Evolutionary conservation across 306 rosid species (phyloP), one percentile per base, ranked within the genome.

Genomic region (Myrica gale): DNA sequence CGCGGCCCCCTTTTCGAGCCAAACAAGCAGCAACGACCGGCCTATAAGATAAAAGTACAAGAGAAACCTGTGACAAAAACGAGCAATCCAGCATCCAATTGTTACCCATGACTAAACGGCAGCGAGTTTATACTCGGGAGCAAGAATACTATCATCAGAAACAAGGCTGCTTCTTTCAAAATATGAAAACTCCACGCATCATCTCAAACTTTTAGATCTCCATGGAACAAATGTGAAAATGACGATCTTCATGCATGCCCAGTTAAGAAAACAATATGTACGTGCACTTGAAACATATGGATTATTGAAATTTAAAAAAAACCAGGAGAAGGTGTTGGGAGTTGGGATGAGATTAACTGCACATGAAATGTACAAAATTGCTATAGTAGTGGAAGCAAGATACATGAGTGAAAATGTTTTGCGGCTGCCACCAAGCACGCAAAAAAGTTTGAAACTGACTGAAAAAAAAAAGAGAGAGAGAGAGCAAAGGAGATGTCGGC

Each of bases 381-480:
- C 37, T 58, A 58, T 11, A 21, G 4, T 50, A 21, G 75, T 75
- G 88, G 74, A 53, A 61, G 63, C 70, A 78, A 79, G 82, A 76
- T 83, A 74, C 80, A 80, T 67, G 74, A 68, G 60, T 74, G 50
- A 73, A 53, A 56, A 53, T 45, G 15, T 48, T 74, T 78, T 78
- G 73, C 73, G 82, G 85, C 86, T 75, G 85, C 79, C 85, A 85
- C 65, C 54, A 69, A 82, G 81, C 78, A 84, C 87, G 83, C 53
- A 78, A 78, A 80, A 41, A 74, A 81, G 76, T 72, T 57, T 85
- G 75, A 68, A 66, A 73, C 81, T 32, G 74, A 74, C 67, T 58
- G 68, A 79, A 69, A 43, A n/a, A 7, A 7, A 57, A 71, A 80
- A 71, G 71, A 53, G 76, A 71, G 78, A 69, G 65, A 52, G 72